These are phyloP conservation scores for Aristolochia contorta DNA, from an alignment of 164 flowering plant species.

Conservation along the genomic window DNA sequence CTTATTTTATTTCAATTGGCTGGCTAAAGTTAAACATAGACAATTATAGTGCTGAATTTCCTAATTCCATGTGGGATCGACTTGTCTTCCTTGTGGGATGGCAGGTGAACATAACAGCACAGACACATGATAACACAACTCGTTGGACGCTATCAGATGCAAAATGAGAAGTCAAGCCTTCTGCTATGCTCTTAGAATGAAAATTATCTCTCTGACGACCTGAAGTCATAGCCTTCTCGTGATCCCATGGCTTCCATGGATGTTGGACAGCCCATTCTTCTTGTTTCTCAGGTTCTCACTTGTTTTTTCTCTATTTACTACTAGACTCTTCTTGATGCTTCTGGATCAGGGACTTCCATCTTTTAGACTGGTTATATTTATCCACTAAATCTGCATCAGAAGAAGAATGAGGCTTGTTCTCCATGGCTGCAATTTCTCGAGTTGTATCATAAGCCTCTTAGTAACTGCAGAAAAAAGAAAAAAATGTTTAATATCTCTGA, in stretches of 20 bases:
- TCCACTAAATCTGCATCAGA: conserved; percentile 82
- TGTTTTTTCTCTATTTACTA: conserved; percentile 48
- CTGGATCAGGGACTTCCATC: conserved; percentile 75
- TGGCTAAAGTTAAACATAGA: no score
- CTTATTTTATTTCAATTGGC: no score
- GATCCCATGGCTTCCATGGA: conserved; percentile 99
- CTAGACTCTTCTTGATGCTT: conserved; percentile 56
- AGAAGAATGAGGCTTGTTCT: conserved; percentile 29
- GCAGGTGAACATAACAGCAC: no score
- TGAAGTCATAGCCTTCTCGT: conserved; percentile 78
- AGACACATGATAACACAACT: no score
- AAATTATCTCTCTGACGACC: conserved; percentile 70
- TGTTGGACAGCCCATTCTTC: conserved; percentile 85
- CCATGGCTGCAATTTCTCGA: conserved; percentile 62
- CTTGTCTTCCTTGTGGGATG: no score
- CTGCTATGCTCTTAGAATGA: conserved; percentile 48
- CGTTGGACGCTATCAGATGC: conserved; percentile 48
- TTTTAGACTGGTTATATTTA: conserved; percentile 59
- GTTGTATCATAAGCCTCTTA: conserved; percentile 84
- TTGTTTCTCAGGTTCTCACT: conserved; percentile 23
- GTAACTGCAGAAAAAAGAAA: conserved; percentile 39
- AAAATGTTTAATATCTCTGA: conserved; percentile 1
- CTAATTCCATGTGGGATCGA: no score
- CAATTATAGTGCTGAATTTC: no score
- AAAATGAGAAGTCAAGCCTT: conserved; percentile 76